Percentiles rank a stretch among this genome's conserved stretches.
These are phyloP conservation scores for Allium sativum DNA, from an alignment of 106 monocot species.

Conservation along the genomic window DNA sequence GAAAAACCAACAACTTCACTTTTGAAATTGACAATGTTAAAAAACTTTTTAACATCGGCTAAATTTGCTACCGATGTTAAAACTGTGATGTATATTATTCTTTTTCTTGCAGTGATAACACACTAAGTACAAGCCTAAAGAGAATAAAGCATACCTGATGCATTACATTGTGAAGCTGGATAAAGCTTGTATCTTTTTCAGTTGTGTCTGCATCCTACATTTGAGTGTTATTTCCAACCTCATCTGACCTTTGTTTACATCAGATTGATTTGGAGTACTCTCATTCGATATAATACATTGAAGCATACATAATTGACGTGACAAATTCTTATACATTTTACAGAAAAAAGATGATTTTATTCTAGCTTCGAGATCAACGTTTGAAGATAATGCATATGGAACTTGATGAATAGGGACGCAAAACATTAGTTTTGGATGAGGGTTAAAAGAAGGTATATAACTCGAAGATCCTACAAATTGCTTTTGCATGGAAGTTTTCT, in stretches of 20 bases:
- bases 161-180: conserved; percentile 44
- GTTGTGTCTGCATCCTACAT: conserved; percentile 6
- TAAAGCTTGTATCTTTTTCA: conserved; percentile 32
- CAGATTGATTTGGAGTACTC: conserved; percentile 8
- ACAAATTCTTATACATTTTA: too few relatives aligned
- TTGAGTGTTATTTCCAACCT: conserved; percentile 3
- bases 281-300: conserved; percentile 11
- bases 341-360: too few relatives aligned
- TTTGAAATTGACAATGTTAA: too few relatives aligned
- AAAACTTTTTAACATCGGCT: too few relatives aligned
- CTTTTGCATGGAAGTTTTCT: conserved; percentile 17
- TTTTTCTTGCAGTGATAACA: too few relatives aligned
- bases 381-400: conserved; percentile 7
- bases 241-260: neutral
- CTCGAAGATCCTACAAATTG: conserved; percentile 22
- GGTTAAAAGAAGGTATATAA: conserved; percentile 11
- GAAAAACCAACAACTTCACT: too few relatives aligned
- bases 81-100: too few relatives aligned
- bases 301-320: conserved; percentile 6
- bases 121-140: too few relatives aligned
- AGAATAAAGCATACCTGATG: conserved; percentile 35
- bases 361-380: too few relatives aligned
- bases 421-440: neutral
- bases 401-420: conserved; percentile 17
- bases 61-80: too few relatives aligned